Evolutionary conservation across 2,329 filamentous ascomycete genomes (phyloP).

Genomic region (Colletotrichum echinochloae): DNA sequence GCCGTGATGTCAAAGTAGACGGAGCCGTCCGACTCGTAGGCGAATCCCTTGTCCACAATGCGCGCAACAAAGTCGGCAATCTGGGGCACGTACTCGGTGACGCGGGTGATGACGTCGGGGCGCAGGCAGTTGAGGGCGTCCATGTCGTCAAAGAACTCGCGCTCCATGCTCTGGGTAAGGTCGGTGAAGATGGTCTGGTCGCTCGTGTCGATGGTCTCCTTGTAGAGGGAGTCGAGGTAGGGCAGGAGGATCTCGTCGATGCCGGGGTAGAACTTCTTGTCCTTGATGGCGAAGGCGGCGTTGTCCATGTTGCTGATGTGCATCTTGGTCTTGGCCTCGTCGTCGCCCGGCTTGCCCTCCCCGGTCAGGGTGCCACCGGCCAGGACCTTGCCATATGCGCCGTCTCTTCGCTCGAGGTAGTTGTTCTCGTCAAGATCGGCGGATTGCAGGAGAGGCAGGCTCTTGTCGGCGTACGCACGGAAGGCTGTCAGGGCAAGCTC

Average conservation of each 20-base stretch:
- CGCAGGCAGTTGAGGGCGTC: slow-evolving; percentile 84
- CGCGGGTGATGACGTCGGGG: slow-evolving; percentile 85
- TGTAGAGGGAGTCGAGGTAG: slow-evolving; percentile 80
- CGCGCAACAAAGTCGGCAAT: slow-evolving; percentile 88
- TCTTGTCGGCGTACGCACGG: slow-evolving; percentile 65
- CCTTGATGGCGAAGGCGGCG: slow-evolving; percentile 62
- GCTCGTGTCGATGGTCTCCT: slow-evolving; percentile 70
- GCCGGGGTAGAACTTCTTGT: slow-evolving; percentile 64
- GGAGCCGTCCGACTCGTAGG: slow-evolving; percentile 83
- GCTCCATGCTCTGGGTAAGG: slow-evolving; percentile 86
- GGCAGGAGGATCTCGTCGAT: slow-evolving; percentile 79
- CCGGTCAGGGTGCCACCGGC: slow-evolving; percentile 67
- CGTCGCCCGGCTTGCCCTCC: slow-evolving; percentile 75
- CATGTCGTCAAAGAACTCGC: slow-evolving; percentile 91
- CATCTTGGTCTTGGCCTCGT: slow-evolving; percentile 91
- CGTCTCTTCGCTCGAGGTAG: slow-evolving; percentile 62
- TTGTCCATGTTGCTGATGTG: slow-evolving; percentile 75
- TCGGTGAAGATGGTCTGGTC: slow-evolving; percentile 84
- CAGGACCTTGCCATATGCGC: slow-evolving; percentile 66
- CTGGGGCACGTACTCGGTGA: slow-evolving; percentile 92
- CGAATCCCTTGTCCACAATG: slow-evolving; percentile 87
- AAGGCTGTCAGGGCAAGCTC: slow-evolving; percentile 66
- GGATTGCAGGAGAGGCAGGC: slow-evolving; percentile 63
- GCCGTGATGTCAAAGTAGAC: slow-evolving; percentile 94
- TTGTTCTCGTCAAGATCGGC: slow-evolving; percentile 61